Evolutionary conservation across 306 rosid species (phyloP), one percentile per base, ranked within the genome.

Genomic region (Medicago lupulina): DNA sequence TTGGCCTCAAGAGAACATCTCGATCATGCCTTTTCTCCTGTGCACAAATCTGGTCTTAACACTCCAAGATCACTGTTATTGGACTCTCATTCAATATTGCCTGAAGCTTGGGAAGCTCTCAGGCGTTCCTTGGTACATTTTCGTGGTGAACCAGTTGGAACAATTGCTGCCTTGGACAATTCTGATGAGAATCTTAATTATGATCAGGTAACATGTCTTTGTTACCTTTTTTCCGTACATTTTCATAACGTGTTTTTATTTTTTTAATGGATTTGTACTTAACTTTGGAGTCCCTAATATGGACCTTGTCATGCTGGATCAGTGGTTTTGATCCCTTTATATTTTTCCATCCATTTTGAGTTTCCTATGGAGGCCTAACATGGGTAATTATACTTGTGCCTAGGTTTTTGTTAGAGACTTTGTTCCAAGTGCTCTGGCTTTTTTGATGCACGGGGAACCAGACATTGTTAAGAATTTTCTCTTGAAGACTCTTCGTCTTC

Each of bases 321-420:
- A 10, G n/a, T 21, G 62, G 50, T 14, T 46, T 54, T 54, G 71
- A 51, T 65, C 10, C 60, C 18, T 9, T 18, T 9, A 18, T 18
- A 19, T 19, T 55, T 55, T 55, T 47, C 74, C 74, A 39, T 62
- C 40, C 60, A 34, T 16, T 83, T 77, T 51, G 28, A 64, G 78
- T 59, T 59, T 53, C 12, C 39, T 25, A 31, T 78, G 74, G 65
- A 66, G 53, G 72, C 60, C 53, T 75, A 36, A 65, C 70, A 41
- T 70, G 50, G 67, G 71, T 66, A 78, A 75, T 76, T 71, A 13
- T 55, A 43, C 53, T 61, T 80, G 40, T 80, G 75, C 70, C 8
- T 63, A 94, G 98, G 98, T 94, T 84, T 91, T 94, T 84, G 87
- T 94, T 41, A 87, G 96, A 86, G 98, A 94, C 86, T 94, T 94